Conservation (phyloP, 2,329 filamentous ascomycete species). For the Sporothrix euskadiensis region DNA sequence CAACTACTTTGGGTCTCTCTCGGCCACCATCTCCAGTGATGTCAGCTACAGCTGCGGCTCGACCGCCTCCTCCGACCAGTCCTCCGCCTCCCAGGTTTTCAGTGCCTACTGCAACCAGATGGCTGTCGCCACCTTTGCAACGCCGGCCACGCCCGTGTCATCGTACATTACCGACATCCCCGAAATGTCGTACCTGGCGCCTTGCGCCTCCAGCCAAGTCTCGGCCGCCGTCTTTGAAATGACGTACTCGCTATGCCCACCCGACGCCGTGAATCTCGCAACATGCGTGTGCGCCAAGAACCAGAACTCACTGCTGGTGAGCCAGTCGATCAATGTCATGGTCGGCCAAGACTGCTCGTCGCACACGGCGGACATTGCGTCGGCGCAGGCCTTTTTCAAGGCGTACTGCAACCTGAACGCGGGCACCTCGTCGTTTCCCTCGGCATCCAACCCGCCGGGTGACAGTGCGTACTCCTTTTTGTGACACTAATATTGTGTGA, state of each 20-base stretch:
- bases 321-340: slow-evolving; percentile 45
- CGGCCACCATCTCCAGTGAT: slow-evolving; percentile 43
- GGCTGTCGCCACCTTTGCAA: slow-evolving; percentile 43
- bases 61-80: slow-evolving; percentile 50
- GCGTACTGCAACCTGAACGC: slow-evolving; percentile 55
- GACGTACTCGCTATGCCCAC: slow-evolving; percentile 36
- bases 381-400: slow-evolving; percentile 52
- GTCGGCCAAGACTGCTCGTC: slow-evolving; percentile 50
- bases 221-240: slow-evolving; percentile 45
- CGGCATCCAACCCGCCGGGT: slow-evolving; percentile 50
- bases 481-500: neutral
- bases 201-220: slow-evolving; percentile 46
- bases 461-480: slow-evolving; percentile 46
- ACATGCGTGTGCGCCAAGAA: slow-evolving; percentile 56
- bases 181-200: slow-evolving; percentile 46
- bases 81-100: slow-evolving; percentile 50
- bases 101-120: slow-evolving; percentile 53
- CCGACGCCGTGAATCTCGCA: slow-evolving; percentile 41
- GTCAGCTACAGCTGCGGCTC: slow-evolving; percentile 48
- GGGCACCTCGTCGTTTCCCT: slow-evolving; percentile 53
- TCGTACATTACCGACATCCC: slow-evolving; percentile 55
- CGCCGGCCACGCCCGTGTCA: slow-evolving; percentile 47
- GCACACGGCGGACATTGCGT: slow-evolving; percentile 49
- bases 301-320: slow-evolving; percentile 49
- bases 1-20: slow-evolving; percentile 44